Percentiles rank a stretch among this genome's conserved stretches.
Conservation (phyloP, 2,329 filamentous ascomycete species). For the Decorospora gaudefroyi region DNA sequence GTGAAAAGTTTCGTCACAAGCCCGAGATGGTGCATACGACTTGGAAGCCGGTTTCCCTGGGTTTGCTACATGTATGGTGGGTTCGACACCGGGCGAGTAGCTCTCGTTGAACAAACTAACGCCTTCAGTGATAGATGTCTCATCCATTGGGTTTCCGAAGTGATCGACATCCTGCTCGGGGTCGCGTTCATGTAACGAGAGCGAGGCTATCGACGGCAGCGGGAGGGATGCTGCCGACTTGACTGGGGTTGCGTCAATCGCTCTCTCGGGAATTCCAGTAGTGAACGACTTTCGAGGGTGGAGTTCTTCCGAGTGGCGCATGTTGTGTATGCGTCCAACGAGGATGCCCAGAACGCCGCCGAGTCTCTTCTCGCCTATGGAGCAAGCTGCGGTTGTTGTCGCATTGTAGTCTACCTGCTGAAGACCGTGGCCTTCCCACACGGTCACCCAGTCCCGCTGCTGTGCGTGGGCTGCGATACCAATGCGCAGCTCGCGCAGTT, state of each 20-base stretch:
- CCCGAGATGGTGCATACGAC: slow-evolving; percentile 2
- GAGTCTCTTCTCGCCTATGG: slow-evolving; percentile 65
- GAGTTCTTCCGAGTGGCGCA: slow-evolving; percentile 48
- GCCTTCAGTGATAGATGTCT: slow-evolving; percentile 30
- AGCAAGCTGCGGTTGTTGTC: slow-evolving; percentile 56
- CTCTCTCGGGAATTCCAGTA: slow-evolving; percentile 20
- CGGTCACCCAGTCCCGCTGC: slow-evolving; percentile 60
- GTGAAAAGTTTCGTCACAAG: slow-evolving; percentile 1
- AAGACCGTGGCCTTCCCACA: slow-evolving; percentile 66
- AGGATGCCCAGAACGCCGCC: slow-evolving; percentile 71
- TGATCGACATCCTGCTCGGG: slow-evolving; percentile 35
- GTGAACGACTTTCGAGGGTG: slow-evolving; percentile 13
- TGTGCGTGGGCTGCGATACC: slow-evolving; percentile 66
- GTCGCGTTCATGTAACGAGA: slow-evolving; percentile 37
- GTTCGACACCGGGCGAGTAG: slow-evolving; percentile 18
- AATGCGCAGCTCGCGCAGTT: slow-evolving; percentile 71
- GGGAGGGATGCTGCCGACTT: slow-evolving; percentile 25
- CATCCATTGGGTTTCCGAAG: slow-evolving; percentile 34
- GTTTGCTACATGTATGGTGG: slow-evolving; percentile 11
- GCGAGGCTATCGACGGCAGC: slow-evolving; percentile 25
- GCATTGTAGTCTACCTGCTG: slow-evolving; percentile 67
- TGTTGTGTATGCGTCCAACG: slow-evolving; percentile 68
- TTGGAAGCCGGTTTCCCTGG: slow-evolving; percentile 8
- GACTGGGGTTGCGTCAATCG: slow-evolving; percentile 20
- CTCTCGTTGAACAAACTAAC: slow-evolving; percentile 30